Base-by-base conservation (phyloP, 768 basidiomycete species). In the Boletus bicolor region DNA sequence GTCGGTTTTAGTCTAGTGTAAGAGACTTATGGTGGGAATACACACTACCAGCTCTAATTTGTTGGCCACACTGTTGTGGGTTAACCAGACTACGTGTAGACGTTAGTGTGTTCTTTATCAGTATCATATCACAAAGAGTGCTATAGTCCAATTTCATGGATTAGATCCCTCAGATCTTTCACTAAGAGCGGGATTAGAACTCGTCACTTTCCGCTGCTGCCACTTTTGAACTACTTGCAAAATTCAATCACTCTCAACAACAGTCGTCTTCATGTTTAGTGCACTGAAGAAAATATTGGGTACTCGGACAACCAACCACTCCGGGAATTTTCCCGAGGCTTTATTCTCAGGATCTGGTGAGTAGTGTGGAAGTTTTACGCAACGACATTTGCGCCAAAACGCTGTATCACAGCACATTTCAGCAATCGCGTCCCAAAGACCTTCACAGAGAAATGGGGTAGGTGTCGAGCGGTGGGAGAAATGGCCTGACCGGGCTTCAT, bases 301-400 rank as follows among this genome's bases (percentile, higher is more conserved):
- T 28, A 36, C 48, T 28, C 36, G 19, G 42, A 28, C 30, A 8
- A 21, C 39, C 37, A 32, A 43, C 9, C 15, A 11, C 15, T 38
- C 53, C 36, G 24, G 4, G 21, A 34, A 56, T 21, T 17, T 4
- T 30, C 28, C 26, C 17, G 41, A 60, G 4, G 5, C 30, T 1
- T 51, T 70, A 28, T 69, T 69, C 55, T 55, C 57, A 24, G 68
- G 60, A 58, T 69, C 54, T 28, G 68, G 68, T 69, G 42, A 51
- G 64, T 11, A 55, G 0, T 4, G 28, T 8, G 3, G 10, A 28
- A 11, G 2, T 35, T 34, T 19, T 4, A 26, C 15, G 1, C 17
- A 15, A 24, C 14, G 24, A 19, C 48, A 21, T 30, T n/a, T 19
- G 12, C 15, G 43, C 28, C 19, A 36, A 44, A 50, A 39, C 21